A percentile compares a stretch with the other conserved stretches of the same genome.
Evolutionary conservation across 441 rosid genomes (phyloP).

Genomic region (Croton laevigatus): DNA sequence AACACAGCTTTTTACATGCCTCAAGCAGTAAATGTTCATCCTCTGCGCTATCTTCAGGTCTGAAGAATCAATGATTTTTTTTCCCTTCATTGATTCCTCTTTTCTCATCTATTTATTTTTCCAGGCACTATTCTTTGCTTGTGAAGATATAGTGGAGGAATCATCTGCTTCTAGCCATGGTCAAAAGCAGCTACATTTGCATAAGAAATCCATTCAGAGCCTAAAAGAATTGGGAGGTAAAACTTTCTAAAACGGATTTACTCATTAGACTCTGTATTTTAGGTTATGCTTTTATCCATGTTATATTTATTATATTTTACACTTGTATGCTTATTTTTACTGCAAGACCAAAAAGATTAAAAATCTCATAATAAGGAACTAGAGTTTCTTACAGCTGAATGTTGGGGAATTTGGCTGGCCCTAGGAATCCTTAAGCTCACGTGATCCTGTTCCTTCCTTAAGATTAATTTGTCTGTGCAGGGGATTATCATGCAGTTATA

Average conservation of each 20-base stretch:
- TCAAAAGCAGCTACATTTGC: constrained; percentile 45
- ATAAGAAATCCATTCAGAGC: constrained; percentile 44
- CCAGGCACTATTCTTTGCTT: constrained; percentile 85
- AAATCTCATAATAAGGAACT: neutral
- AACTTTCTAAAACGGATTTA: neutral
- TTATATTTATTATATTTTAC: neutral
- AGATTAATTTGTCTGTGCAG: constrained; percentile 29
- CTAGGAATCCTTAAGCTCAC: constrained; percentile 2
- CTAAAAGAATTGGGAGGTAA: constrained; percentile 74
- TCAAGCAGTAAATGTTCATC: constrained; percentile 74
- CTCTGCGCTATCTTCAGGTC: constrained; percentile 77
- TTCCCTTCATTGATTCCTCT: constrained; percentile 11
- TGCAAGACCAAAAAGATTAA: neutral
- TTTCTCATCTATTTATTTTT: constrained; percentile 21
- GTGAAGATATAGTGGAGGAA: constrained; percentile 54
- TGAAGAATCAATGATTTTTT: constrained; percentile 5
- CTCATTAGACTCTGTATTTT: neutral
- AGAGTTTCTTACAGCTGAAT: neutral
- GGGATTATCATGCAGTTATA: constrained; percentile 72
- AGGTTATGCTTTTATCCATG: neutral
- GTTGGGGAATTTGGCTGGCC: neutral
- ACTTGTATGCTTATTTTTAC: neutral
- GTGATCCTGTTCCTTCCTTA: neutral
- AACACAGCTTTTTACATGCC: constrained; percentile 78
- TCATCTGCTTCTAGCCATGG: constrained; percentile 38